These are phyloP conservation scores for Dothiorella sarmentorum DNA, from an alignment of 2,329 filamentous ascomycete genomes.

Conservation along the genomic window DNA sequence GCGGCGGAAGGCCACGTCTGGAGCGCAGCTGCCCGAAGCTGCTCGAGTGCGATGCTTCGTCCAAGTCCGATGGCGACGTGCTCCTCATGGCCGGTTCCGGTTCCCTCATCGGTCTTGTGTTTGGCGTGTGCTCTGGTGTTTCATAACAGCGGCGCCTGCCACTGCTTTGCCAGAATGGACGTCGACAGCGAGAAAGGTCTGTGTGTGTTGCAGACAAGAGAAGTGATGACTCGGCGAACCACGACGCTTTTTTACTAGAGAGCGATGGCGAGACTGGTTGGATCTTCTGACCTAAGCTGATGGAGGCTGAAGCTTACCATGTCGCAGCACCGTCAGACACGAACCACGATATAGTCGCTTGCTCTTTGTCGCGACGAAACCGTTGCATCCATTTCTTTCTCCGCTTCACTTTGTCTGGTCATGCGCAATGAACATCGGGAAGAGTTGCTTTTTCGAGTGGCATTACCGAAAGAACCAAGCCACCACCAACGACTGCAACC, in stretches of 20 bases:
- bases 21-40: background rate
- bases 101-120: no score
- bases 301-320: conserved; percentile 10
- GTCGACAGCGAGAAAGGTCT: background rate
- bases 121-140: background rate
- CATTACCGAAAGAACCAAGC: no score
- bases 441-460: no score
- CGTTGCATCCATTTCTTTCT: background rate
- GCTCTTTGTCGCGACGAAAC: background rate
- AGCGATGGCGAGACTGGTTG: background rate
- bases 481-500: no score
- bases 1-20: background rate
- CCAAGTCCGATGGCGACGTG: background rate
- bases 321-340: conserved; percentile 9
- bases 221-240: background rate
- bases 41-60: background rate
- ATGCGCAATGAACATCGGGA: no score
- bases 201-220: background rate
- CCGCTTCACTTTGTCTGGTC: background rate
- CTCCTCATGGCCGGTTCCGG: background rate
- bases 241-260: background rate
- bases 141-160: background rate
- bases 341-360: background rate
- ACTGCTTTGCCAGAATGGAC: background rate
- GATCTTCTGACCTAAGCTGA: conserved; percentile 16